These are phyloP conservation scores for Rhododendron ferrugineum DNA, from an alignment of 148 eudicot genomes.

Conservation along the genomic window DNA sequence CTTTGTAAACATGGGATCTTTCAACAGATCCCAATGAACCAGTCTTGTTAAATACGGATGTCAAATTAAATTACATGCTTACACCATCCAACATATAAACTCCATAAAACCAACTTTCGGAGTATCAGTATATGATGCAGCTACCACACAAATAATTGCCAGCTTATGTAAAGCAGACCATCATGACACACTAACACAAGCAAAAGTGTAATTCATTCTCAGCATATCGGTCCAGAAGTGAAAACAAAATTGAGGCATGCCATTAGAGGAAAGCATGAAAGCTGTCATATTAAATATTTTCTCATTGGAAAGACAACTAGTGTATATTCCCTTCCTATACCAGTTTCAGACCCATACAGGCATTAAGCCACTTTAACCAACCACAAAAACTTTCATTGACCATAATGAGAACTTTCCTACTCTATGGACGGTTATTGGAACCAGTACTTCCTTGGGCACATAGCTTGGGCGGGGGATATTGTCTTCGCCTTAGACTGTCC, in stretches of 20 bases:
- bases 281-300: neutral
- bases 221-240: neutral
- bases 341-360: neutral
- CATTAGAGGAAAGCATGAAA: neutral
- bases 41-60: neutral
- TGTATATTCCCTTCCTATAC: neutral
- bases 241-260: neutral
- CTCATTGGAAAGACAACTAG: neutral
- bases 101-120: neutral
- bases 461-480: neutral
- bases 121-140: constrained; percentile 1
- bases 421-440: neutral
- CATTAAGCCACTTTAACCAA: neutral
- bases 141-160: neutral
- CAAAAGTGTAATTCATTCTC: neutral
- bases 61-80: neutral
- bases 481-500: neutral
- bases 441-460: neutral
- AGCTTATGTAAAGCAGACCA: neutral
- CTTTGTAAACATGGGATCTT: neutral
- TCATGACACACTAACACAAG: neutral
- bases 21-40: neutral
- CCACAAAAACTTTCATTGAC: constrained; percentile 1
- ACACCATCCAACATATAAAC: neutral
- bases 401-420: neutral